Percentiles rank a stretch among this genome's conserved stretches.
These are phyloP conservation scores for Vigna trinervia DNA, from an alignment of 306 rosid genomes.

Conservation along the genomic window DNA sequence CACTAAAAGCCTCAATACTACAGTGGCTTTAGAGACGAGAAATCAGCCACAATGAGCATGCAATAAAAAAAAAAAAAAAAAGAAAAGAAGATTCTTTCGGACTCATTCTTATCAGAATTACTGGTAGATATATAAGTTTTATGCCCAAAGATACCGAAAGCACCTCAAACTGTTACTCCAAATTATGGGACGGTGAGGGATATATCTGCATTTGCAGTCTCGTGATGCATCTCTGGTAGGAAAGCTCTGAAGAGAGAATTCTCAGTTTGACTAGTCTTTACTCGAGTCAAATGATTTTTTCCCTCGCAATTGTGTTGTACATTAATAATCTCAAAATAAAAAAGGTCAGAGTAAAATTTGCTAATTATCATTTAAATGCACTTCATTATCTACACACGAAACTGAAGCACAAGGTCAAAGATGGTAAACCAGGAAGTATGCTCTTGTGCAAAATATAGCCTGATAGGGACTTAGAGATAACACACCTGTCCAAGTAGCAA, in stretches of 20 bases:
- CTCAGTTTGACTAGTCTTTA: slow-evolving; percentile 55
- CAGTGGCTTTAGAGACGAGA: slow-evolving; percentile 8
- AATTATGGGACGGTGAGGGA: slow-evolving; percentile 50
- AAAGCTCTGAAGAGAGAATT: slow-evolving; percentile 56
- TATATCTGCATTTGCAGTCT: slow-evolving; percentile 55
- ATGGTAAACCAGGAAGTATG: slow-evolving; percentile 31
- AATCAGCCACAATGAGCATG: slow-evolving; percentile 38
- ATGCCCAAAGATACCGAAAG: slow-evolving; percentile 62
- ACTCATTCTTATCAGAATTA: slow-evolving; percentile 44
- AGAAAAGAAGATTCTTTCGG: slow-evolving; percentile 22
- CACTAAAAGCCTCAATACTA: neutral
- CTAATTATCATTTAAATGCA: slow-evolving; percentile 37
- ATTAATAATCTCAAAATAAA: slow-evolving; percentile 45
- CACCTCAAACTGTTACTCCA: slow-evolving; percentile 62
- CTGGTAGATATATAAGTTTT: slow-evolving; percentile 47
- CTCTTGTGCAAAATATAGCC: slow-evolving; percentile 3
- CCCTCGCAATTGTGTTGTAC: slow-evolving; percentile 43
- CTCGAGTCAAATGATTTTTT: slow-evolving; percentile 47
- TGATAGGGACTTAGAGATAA: slow-evolving; percentile 21
- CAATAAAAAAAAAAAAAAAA: slow-evolving; percentile 26
- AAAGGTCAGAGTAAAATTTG: slow-evolving; percentile 22
- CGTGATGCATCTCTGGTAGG: slow-evolving; percentile 57
- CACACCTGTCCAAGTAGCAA: slow-evolving; percentile 98
- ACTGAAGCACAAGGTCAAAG: slow-evolving; percentile 17
- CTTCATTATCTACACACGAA: slow-evolving; percentile 47